A percentile compares a stretch with the other conserved stretches of the same genome.
Evolutionary conservation across 176 grass and related monocot species (phyloP).

Genomic region (Pontederia crassipes): DNA sequence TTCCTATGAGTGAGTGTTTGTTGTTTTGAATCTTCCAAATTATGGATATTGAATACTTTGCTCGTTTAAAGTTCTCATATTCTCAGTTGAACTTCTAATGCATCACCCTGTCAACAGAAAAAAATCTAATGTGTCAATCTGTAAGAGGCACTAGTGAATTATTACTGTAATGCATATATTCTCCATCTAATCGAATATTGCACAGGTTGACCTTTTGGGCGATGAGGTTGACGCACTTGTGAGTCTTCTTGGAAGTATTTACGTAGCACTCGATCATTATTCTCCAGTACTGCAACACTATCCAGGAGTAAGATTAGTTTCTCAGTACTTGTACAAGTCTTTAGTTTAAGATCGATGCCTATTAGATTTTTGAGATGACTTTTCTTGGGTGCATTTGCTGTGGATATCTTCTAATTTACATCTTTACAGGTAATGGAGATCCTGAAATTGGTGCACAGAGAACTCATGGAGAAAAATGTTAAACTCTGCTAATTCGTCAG

Average conservation of each 20-base stretch:
- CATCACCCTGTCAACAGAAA: too few species aligned
- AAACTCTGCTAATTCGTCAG: neutral
- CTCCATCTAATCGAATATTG: neutral
- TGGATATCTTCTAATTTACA: neutral
- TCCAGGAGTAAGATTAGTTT: conserved; percentile 53
- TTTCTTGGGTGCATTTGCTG: neutral
- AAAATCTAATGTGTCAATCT: too few species aligned
- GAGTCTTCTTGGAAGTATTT: conserved; percentile 61
- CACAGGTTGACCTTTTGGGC: conserved; percentile 75
- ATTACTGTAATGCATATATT: too few species aligned
- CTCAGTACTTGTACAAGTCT: neutral
- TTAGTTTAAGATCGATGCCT: too few species aligned
- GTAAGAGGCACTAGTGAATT: too few species aligned
- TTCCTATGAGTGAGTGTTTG: too few species aligned
- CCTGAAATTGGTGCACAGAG: conserved; percentile 12
- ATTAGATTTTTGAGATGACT: neutral
- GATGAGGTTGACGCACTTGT: conserved; percentile 79
- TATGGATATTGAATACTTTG: too few species aligned
- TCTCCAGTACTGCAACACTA: conserved; percentile 85
- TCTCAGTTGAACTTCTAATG: too few species aligned
- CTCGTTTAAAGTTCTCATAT: too few species aligned
- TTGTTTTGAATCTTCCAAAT: too few species aligned
- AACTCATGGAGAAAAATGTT: conserved; percentile 13
- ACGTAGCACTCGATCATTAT: conserved; percentile 85
- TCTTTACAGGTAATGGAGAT: conserved; percentile 15